Evolutionary conservation across 805 yeast genomes (phyloP), one percentile per base, ranked within the genome.

Genomic region (Candida railenensis): DNA sequence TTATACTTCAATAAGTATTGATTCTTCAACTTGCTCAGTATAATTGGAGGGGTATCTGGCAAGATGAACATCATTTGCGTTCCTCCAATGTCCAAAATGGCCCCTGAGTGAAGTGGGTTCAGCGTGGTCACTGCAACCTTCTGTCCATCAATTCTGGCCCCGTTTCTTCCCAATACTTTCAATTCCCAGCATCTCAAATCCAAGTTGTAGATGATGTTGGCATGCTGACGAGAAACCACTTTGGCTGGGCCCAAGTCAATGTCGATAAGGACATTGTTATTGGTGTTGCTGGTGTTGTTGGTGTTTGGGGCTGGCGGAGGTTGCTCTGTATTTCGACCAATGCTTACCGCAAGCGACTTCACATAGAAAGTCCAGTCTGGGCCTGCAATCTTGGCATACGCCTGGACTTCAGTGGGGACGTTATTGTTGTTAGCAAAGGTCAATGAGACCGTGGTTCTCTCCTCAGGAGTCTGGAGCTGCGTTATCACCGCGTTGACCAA

Each of bases 41-140:
- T 75, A 30, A 67, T 69, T 2, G 97, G 96, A 11, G 82, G 81
- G 3, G 88, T 82, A 62, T 91, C 97, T 1, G 99, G 99, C 53
- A 94, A 73, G 34, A 94, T 94, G 62, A 94, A 94, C 96, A 94
- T 92, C 98, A 94, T 94, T 67, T 94, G 98, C 9, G 96, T 90
- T 4, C 97, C 97, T 15, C 98, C 98, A 40, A 94, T 83, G 58
- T 94, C 99, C 47, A 94, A 67, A 15, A 94, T 82, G 37, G 92
- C 87, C n/a, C 99, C 99, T 1, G 95, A 85, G 44, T 78, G 77
- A 46, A 94, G 75, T 11, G 83, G 77, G 12, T 84, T 76, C 2
- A 82, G 73, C 3, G 76, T 66, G 3, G 83, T 85, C 28, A 77
- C 67, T 2, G 77, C 74, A 11, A 76, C 65, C 54, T 80, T 71